Percentiles rank a stretch among this genome's conserved stretches.
phyloP scores from a whole-genome alignment of 176 grass and related monocot genomes.

The Echinochloa phyllopogon region DNA sequence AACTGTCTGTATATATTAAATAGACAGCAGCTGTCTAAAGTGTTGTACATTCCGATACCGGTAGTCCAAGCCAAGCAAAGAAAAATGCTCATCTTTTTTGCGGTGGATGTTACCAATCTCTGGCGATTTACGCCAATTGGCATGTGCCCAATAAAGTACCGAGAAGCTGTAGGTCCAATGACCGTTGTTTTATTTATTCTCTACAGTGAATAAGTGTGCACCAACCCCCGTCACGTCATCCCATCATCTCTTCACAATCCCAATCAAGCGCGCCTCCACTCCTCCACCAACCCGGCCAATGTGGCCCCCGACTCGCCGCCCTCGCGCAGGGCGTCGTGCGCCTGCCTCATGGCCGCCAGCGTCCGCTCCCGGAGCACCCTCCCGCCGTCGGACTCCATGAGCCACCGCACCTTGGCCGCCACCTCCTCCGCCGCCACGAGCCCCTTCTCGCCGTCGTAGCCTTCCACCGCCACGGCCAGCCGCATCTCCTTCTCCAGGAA shows the following conservation, averaged over 20 bases:
- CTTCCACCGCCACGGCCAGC: slow-evolving; percentile 52
- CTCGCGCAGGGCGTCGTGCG: slow-evolving; percentile 42
- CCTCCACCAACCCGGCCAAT: slow-evolving; percentile 37
- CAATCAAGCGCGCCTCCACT: slow-evolving; percentile 32
- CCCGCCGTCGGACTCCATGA: slow-evolving; percentile 51
- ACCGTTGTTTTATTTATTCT: no score
- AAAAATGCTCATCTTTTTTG: no score
- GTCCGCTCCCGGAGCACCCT: slow-evolving; percentile 42
- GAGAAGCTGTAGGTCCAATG: no score
- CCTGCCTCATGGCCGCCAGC: slow-evolving; percentile 31
- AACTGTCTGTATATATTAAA: no score
- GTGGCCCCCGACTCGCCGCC: slow-evolving; percentile 57
- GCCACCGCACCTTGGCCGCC: slow-evolving; percentile 42
- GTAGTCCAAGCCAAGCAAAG: no score
- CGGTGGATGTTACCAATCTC: no score
- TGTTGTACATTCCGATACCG: no score
- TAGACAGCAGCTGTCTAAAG: no score
- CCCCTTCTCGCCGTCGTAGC: slow-evolving; percentile 37
- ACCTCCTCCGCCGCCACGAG: slow-evolving; percentile 45
- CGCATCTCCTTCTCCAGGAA: slow-evolving; percentile 58
- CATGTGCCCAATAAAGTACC: no score
- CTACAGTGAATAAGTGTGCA: background rate
- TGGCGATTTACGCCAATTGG: no score
- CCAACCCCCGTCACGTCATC: background rate
- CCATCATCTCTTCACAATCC: background rate